Base-by-base conservation (phyloP, 2,329 filamentous ascomycete genomes). In the Mycosphaerella sp. region DNA sequence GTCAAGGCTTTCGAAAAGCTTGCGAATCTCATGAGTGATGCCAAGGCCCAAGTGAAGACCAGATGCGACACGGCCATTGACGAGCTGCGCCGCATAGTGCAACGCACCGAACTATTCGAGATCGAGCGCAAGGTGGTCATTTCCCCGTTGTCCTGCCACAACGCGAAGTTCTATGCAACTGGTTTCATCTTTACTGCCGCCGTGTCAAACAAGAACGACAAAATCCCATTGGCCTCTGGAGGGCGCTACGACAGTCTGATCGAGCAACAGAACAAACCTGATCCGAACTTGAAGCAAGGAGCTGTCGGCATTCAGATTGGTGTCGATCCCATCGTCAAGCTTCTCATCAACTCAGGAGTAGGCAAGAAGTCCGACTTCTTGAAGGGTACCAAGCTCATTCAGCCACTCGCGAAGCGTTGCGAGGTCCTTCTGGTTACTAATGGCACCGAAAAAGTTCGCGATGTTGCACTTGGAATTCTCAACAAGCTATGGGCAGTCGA, bases 161-260 rank as follows among this genome's bases (percentile, higher is more conserved):
- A 95, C 64, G 90, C 96, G 65, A 86, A 85, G 50, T 96, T 97
- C 66, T 98, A 93, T 68, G 75, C 80, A 14, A 86, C 86, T 1
- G 90, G 90, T 6, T 76, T 97, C 25, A 75, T 97, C 39, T 97
- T 98, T 66, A 87, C 94, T 55, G 96, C 89, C 63, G 73, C 96
- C 2, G 89, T 90, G 57, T 91, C 97, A 66, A 84, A 80, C 55
- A 94, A 89, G 66, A 80, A 85, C 55, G 74, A 75, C 60, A 86
- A 93, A 60, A 41, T 36, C 27, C 28, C 42, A 10, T 43, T 97
- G 64, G 93, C 91, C 5, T 93, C 90, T 28, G 93, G 94, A 44
- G 93, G 93, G 2, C 82, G 93, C 43, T 98, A 98, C 66, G 94
- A 98, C 66, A 82, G 82, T 42, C 73, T 98, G 16, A 91, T 98